Conservation (phyloP, 352 stramenopile species). For the Phytophthora aleatoria region DNA sequence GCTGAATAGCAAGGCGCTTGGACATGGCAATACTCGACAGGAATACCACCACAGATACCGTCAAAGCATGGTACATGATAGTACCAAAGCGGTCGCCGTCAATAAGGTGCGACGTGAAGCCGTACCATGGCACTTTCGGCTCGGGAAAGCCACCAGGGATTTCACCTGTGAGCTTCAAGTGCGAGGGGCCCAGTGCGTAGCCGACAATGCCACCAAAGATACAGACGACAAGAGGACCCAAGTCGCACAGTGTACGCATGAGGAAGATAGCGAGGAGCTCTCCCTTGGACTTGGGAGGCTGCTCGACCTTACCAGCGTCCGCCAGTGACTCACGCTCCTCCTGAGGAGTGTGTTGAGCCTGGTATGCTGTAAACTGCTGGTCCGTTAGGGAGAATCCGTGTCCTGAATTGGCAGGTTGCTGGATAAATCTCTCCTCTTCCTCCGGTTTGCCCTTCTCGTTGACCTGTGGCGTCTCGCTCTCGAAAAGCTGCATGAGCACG, state of each 20-base stretch:
- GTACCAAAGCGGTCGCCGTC: slow-evolving; percentile 21
- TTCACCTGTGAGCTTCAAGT: slow-evolving; percentile 19
- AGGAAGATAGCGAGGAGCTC: slow-evolving; percentile 15
- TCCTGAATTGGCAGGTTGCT: slow-evolving; percentile 7
- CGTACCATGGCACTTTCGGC: slow-evolving; percentile 24
- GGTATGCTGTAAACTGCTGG: slow-evolving; percentile 17
- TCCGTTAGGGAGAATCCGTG: slow-evolving; percentile 23
- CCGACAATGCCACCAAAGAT: slow-evolving; percentile 25
- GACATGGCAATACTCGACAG: slow-evolving; percentile 30
- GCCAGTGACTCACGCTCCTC: slow-evolving; percentile 13
- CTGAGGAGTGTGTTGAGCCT: slow-evolving; percentile 17
- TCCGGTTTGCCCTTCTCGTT: slow-evolving; percentile 15
- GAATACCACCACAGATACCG: slow-evolving; percentile 24
- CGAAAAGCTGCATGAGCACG: slow-evolving; percentile 21
- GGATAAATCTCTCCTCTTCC: slow-evolving; percentile 14
- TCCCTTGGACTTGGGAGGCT: slow-evolving; percentile 8
- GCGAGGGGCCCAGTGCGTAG: slow-evolving; percentile 18
- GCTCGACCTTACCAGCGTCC: slow-evolving; percentile 11
- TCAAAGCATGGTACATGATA: slow-evolving; percentile 19
- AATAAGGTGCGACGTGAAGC: slow-evolving; percentile 23
- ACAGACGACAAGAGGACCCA: slow-evolving; percentile 24
- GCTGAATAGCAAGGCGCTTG: slow-evolving; percentile 25
- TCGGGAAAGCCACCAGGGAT: slow-evolving; percentile 25
- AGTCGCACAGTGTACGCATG: slow-evolving; percentile 20
- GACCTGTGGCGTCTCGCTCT: slow-evolving; percentile 10